Percentiles rank a stretch among this genome's conserved stretches.
These are phyloP conservation scores for Dactylonectria macrodidyma DNA, from an alignment of 2,329 filamentous ascomycete genomes.

Conservation along the genomic window DNA sequence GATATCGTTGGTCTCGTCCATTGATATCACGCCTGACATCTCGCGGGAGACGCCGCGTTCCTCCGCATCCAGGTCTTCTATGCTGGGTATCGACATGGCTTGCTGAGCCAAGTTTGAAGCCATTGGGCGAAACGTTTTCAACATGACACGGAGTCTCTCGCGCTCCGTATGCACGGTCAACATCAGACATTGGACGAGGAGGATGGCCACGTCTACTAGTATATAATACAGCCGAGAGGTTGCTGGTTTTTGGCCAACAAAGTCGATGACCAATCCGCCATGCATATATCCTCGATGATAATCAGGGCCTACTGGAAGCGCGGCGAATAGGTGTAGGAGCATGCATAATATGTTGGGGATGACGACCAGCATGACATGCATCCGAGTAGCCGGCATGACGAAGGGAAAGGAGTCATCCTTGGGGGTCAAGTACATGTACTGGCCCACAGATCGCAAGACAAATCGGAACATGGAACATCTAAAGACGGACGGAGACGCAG, in stretches of 20 bases:
- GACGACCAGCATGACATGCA: constrained; percentile 72
- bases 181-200: constrained; percentile 75
- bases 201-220: constrained; percentile 68
- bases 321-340: constrained; percentile 70
- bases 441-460: constrained; percentile 69
- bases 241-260: constrained; percentile 76
- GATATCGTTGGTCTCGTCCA: constrained; percentile 59
- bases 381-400: constrained; percentile 68
- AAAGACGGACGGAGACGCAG: constrained; percentile 6
- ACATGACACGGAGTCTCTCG: constrained; percentile 67
- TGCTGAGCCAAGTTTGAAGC: constrained; percentile 49
- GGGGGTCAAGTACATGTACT: constrained; percentile 76
- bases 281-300: constrained; percentile 76
- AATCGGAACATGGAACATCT: constrained; percentile 78
- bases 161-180: constrained; percentile 73
- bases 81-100: constrained; percentile 46
- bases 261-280: constrained; percentile 77
- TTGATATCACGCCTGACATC: constrained; percentile 51
- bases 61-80: constrained; percentile 70
- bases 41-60: constrained; percentile 66
- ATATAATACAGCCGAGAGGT: constrained; percentile 70
- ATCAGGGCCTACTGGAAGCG: constrained; percentile 71
- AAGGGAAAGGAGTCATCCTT: constrained; percentile 71
- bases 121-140: constrained; percentile 58
- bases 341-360: constrained; percentile 73